Conservation (phyloP, 306 rosid species). For the Quercus alba region DNA sequence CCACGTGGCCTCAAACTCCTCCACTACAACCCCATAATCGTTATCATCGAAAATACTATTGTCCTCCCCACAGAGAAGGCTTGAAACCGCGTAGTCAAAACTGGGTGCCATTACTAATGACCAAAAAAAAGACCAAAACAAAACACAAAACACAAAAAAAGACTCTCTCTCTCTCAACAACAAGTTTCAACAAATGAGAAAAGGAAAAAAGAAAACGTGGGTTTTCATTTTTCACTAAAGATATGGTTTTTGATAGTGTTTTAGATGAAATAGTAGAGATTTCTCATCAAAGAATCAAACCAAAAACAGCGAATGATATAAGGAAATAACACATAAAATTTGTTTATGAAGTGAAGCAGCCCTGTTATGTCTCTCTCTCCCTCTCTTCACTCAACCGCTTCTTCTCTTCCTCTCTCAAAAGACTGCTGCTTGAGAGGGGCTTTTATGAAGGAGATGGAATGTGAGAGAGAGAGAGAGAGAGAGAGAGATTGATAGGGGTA, state of each 20-base stretch:
- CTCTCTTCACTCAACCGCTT: slow-evolving; percentile 1
- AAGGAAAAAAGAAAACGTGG: neutral
- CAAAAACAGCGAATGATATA: slow-evolving; percentile 22
- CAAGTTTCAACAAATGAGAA: neutral
- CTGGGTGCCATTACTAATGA: slow-evolving; percentile 78
- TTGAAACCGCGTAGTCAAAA: slow-evolving; percentile 59
- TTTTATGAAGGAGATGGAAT: slow-evolving; percentile 70
- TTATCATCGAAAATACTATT: slow-evolving; percentile 52
- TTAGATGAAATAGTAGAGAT: slow-evolving; percentile 12
- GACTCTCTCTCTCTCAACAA: neutral
- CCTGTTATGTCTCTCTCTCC: slow-evolving; percentile 10
- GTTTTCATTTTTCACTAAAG: slow-evolving; percentile 14
- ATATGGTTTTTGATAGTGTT: slow-evolving; percentile 10
- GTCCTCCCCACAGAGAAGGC: slow-evolving; percentile 84
- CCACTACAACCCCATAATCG: slow-evolving; percentile 33
- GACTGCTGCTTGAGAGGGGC: slow-evolving; percentile 43
- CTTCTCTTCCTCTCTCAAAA: slow-evolving; percentile 32
- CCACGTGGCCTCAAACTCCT: slow-evolving; percentile 33
- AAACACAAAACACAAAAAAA: too few relatives aligned
- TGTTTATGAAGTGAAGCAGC: slow-evolving; percentile 10
- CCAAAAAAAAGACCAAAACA: neutral
- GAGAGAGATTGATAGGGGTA: slow-evolving; percentile 18
- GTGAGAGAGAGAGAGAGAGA: slow-evolving; percentile 40
- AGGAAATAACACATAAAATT: slow-evolving; percentile 28
- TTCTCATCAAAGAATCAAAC: neutral